phyloP scores from a whole-genome alignment of 371 early-diverging fungal genomes.

The Apophysomyces trapeziformis region DNA sequence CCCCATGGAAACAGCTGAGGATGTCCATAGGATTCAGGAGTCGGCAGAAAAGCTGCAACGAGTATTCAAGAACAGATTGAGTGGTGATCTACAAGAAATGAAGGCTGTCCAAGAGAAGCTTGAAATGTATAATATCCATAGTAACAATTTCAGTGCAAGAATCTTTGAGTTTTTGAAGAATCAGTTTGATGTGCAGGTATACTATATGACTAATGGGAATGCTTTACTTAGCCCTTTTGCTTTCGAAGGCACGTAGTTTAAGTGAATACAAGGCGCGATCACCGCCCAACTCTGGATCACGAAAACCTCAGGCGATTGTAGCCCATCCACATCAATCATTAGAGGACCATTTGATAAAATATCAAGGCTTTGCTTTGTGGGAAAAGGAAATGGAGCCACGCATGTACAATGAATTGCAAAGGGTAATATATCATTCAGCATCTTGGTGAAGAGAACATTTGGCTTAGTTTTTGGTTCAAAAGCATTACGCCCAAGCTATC shows the following conservation, averaged over 20 bases:
- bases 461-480: slow-evolving; percentile 8
- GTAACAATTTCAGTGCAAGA: slow-evolving; percentile 78
- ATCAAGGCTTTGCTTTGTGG: slow-evolving; percentile 90
- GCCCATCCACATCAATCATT: slow-evolving; percentile 67
- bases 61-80: slow-evolving; percentile 74
- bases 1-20: slow-evolving; percentile 78
- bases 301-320: slow-evolving; percentile 48
- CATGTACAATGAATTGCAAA: slow-evolving; percentile 84
- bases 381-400: slow-evolving; percentile 89
- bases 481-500: slow-evolving; percentile 55
- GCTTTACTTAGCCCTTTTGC: not conserved
- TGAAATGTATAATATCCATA: slow-evolving; percentile 76
- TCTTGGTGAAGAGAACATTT: not conserved
- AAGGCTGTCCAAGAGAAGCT: slow-evolving; percentile 80
- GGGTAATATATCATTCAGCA: slow-evolving; percentile 46
- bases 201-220: not conserved
- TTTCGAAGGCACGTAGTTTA: slow-evolving; percentile 56
- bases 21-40: slow-evolving; percentile 78
- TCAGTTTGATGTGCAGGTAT: slow-evolving; percentile 66
- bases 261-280: slow-evolving; percentile 56
- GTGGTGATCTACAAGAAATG: slow-evolving; percentile 76
- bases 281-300: slow-evolving; percentile 34
- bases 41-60: slow-evolving; percentile 81
- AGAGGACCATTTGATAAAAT: slow-evolving; percentile 78
- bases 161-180: slow-evolving; percentile 77